Evolutionary conservation across 768 basidiomycete species (phyloP).

Genomic region (Hericium coralloides): DNA sequence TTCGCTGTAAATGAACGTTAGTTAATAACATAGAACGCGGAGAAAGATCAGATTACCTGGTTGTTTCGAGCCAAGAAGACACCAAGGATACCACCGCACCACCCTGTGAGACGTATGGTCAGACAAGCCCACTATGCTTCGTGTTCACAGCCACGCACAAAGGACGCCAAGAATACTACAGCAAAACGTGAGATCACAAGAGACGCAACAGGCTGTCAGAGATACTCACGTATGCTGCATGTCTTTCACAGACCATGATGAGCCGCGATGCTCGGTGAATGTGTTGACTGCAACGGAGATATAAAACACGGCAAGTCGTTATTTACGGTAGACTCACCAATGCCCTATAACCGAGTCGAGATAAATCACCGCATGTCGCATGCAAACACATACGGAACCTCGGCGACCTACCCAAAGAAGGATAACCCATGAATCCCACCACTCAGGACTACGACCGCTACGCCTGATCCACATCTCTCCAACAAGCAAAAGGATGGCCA

Average conservation of each 20-base stretch:
- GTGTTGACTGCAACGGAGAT: conserved; percentile 59
- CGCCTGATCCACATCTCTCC: conserved; percentile 73
- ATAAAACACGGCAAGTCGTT: neutral
- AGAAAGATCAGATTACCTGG: conserved; percentile 55
- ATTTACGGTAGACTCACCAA: conserved; percentile 7
- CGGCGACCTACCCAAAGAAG: conserved; percentile 38
- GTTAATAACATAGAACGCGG: neutral
- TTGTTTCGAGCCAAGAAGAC: conserved; percentile 75
- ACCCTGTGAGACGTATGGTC: conserved; percentile 42
- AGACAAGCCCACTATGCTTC: too few species aligned
- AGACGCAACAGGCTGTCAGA: neutral
- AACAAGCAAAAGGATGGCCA: conserved; percentile 67
- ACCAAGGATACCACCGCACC: conserved; percentile 86
- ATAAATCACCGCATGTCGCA: neutral
- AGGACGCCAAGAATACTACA: conserved; percentile 62
- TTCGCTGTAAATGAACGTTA: conserved; percentile 36
- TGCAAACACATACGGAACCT: neutral
- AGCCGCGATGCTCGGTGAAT: conserved; percentile 84
- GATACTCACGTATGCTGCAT: conserved; percentile 83
- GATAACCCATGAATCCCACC: conserved; percentile 73
- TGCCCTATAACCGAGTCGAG: conserved; percentile 7
- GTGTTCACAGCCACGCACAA: conserved; percentile 33
- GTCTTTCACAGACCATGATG: conserved; percentile 80
- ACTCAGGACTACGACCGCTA: conserved; percentile 70
- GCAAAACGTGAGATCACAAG: neutral